Evolutionary conservation across 2,329 filamentous ascomycete species (phyloP), one percentile per base, ranked within the genome.

Genomic region (Phyllosticta capitalensis): DNA sequence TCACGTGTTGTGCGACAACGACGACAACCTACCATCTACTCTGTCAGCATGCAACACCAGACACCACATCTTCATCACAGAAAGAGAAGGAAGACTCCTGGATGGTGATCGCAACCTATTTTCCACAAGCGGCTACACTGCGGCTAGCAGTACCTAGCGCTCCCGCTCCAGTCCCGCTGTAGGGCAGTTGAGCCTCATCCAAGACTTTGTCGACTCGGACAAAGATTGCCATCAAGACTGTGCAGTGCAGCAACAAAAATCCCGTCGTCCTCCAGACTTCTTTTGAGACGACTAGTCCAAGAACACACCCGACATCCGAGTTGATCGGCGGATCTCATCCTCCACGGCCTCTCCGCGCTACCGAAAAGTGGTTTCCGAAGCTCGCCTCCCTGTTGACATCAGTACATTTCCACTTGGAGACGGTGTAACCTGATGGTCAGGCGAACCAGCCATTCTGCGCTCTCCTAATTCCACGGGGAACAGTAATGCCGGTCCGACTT

Each of bases 351-450:
- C 50, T 54, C 56, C 51, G 48, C 58, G 58, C 58, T 59, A 59
- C 48, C 53, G 58, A 59, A 59, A 59, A 54, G 52, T 55, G 53
- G 52, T 59, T 59, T 59, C 58, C 58, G 58, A 59, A 19, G 21
- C 52, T 7, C 58, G n/a, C 52, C 53, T 51, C 58, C 52, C 58
- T 53, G 58, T 49, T 52, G 58, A 55, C 58, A 59, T 59, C 58
- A 59, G 38, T 30, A 55, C 52, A 53, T 51, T 59, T 52, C 52
- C 58, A 20, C 21, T 55, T 52, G 19, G 33, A 55, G 53, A 5
- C 52, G 2, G 58, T 52, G 48, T 59, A 55, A 59, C 52, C 58
- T 55, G 53, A 59, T 55, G 10, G 48, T 55, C 58, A 55, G 52
- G 24, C 21, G 28, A 49, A 33, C 58, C 52, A 52, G 58, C 20